These are phyloP conservation scores for Conoideocrella luteorostrata DNA, from an alignment of 2,329 filamentous ascomycete species.

Conservation along the genomic window DNA sequence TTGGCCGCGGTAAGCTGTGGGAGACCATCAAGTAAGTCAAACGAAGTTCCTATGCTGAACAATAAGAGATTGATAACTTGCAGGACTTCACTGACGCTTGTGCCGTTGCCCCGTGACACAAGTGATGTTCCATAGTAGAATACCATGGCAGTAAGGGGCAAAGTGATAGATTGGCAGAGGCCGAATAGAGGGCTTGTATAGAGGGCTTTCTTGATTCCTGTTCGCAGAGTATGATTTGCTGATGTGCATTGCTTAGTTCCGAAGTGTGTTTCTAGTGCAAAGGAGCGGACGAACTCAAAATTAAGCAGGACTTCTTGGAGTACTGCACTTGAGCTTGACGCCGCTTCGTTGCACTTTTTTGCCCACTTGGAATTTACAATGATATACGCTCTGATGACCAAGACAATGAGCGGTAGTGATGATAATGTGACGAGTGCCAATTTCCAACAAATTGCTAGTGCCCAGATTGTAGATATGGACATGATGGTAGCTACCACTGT, in stretches of 20 bases:
- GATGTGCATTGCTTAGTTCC: constrained; percentile 52
- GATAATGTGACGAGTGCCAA: constrained; percentile 71
- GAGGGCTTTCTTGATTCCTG: constrained; percentile 60
- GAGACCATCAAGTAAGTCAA: constrained; percentile 63
- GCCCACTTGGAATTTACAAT: constrained; percentile 67
- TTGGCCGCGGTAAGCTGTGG: constrained; percentile 74
- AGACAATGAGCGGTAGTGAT: constrained; percentile 60
- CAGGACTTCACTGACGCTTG: constrained; percentile 54
- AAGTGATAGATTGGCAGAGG: constrained; percentile 64
- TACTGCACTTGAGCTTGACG: constrained; percentile 47
- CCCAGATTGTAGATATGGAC: constrained; percentile 65
- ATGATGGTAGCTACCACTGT: constrained; percentile 64
- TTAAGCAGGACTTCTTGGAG: constrained; percentile 72
- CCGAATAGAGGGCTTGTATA: constrained; percentile 70
- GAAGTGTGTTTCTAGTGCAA: constrained; percentile 71
- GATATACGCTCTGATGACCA: constrained; percentile 59
- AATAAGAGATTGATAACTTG: constrained; percentile 76
- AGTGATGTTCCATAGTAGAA: constrained; percentile 77
- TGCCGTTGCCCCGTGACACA: constrained; percentile 40
- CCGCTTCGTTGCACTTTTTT: constrained; percentile 54
- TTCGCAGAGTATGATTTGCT: constrained; percentile 42
- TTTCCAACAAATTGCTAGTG: constrained; percentile 68
- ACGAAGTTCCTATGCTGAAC: constrained; percentile 72
- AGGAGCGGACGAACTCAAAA: constrained; percentile 68
- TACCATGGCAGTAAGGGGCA: constrained; percentile 69